These are phyloP conservation scores for Hirschioporus abietinus DNA, from an alignment of 768 basidiomycete species.

Conservation along the genomic window DNA sequence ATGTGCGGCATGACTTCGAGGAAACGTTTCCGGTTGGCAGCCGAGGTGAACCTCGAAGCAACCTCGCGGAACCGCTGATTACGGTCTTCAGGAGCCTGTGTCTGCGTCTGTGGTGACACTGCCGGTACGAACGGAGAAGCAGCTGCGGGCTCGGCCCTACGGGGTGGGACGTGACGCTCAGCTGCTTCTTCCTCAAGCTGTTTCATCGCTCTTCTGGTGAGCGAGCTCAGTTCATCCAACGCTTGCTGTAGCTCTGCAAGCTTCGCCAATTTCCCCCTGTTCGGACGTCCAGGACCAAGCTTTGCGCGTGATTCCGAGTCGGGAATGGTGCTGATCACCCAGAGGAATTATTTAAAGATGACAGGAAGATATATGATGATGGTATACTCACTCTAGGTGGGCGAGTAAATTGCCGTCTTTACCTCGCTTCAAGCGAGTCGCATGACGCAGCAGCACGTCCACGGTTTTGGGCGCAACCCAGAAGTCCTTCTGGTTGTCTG, in stretches of 20 bases:
- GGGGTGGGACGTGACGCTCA: background rate
- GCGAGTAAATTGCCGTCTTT: background rate
- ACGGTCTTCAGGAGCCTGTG: background rate
- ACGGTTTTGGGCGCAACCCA: background rate
- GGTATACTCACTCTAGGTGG: background rate
- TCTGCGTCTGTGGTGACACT: background rate
- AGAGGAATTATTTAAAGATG: background rate
- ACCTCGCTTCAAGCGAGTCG: background rate
- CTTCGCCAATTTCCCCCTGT: background rate
- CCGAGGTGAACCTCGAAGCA: background rate
- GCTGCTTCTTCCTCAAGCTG: background rate
- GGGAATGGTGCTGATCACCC: background rate
- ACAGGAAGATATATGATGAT: background rate
- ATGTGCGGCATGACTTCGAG: background rate
- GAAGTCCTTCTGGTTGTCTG: background rate
- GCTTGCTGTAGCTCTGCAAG: background rate
- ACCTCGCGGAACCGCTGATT: background rate
- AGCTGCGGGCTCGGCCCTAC: too few relatives aligned
- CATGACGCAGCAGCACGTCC: background rate
- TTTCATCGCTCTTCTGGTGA: background rate
- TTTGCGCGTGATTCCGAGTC: background rate
- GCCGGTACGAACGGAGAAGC: background rate
- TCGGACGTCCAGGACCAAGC: background rate
- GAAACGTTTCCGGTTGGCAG: background rate
- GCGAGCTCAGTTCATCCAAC: background rate